Percentiles rank a stretch among this genome's conserved stretches.
phyloP scores from a whole-genome alignment of 331 rosid species.

The Arachis monticola region DNA sequence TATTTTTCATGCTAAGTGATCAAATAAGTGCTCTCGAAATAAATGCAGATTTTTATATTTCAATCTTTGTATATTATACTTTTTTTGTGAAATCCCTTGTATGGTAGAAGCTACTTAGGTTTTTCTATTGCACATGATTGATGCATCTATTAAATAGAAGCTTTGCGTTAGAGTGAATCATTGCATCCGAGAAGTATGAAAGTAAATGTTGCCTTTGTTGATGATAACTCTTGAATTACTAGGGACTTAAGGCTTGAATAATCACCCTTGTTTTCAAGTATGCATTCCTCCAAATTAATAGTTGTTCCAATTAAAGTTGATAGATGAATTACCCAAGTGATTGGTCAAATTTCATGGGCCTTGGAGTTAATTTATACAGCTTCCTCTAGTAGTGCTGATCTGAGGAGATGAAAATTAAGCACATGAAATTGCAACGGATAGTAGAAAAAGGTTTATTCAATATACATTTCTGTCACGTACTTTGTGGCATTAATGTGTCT shows the following conservation, averaged over 20 bases:
- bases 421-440: neutral
- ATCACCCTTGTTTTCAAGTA: neutral
- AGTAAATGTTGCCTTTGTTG: neutral
- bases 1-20: no score
- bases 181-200: neutral
- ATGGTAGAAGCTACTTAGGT: conserved; percentile 8
- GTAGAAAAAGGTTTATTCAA: conserved; percentile 3
- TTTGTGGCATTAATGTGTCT: neutral
- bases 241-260: neutral
- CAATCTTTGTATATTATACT: no score
- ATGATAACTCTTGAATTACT: neutral
- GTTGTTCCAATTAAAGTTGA: neutral
- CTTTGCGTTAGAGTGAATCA: neutral
- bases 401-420: neutral
- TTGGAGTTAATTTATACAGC: neutral
- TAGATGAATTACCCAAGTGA: neutral
- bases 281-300: conserved; percentile 22
- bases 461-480: conserved; percentile 4
- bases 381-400: neutral
- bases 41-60: no score
- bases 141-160: conserved; percentile 6
- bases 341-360: conserved; percentile 10
- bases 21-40: no score
- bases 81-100: neutral
- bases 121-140: conserved; percentile 18